These are phyloP conservation scores for Anisogramma anomala DNA, from an alignment of 2,329 filamentous ascomycete species.

Conservation along the genomic window DNA sequence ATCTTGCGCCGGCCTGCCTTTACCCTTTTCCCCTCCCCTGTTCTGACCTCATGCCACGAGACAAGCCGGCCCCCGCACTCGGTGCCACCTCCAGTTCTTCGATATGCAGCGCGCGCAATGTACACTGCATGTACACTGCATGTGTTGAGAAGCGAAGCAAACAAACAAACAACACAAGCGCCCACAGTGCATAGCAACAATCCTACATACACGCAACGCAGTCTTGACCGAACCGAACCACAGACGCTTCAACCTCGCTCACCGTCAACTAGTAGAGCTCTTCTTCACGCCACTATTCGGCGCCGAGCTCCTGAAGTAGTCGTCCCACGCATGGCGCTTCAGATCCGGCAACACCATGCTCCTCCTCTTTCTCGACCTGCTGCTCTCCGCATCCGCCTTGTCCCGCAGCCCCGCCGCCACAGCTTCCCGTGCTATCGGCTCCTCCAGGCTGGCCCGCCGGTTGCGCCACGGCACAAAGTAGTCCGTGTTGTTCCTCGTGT, in stretches of 20 bases:
- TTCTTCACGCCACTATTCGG: slow-evolving; percentile 8
- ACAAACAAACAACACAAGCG: too few species aligned
- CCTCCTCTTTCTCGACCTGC: slow-evolving; percentile 9
- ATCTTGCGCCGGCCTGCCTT: too few species aligned
- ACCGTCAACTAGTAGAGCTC: slow-evolving; percentile 2
- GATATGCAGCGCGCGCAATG: too few species aligned
- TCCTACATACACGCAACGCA: too few species aligned
- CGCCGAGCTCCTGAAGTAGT: slow-evolving; percentile 18
- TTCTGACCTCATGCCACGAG: too few species aligned
- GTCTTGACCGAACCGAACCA: not conserved
- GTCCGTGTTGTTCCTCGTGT: not conserved
- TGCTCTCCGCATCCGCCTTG: slow-evolving; percentile 5
- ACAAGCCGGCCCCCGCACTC: too few species aligned
- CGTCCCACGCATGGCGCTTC: slow-evolving; percentile 23
- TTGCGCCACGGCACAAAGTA: not conserved
- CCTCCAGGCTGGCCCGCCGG: slow-evolving; percentile 9
- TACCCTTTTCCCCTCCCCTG: too few species aligned
- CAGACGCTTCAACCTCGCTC: not conserved
- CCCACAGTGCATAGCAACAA: too few species aligned
- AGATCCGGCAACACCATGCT: slow-evolving; percentile 16
- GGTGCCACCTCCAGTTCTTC: too few species aligned
- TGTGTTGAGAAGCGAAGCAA: too few species aligned
- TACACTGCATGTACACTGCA: too few species aligned
- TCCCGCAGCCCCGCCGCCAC: slow-evolving; percentile 1
- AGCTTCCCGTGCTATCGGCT: not conserved